These are phyloP conservation scores for Aspergillus sp. DNA, from an alignment of 2,329 filamentous ascomycete species.

Conservation along the genomic window DNA sequence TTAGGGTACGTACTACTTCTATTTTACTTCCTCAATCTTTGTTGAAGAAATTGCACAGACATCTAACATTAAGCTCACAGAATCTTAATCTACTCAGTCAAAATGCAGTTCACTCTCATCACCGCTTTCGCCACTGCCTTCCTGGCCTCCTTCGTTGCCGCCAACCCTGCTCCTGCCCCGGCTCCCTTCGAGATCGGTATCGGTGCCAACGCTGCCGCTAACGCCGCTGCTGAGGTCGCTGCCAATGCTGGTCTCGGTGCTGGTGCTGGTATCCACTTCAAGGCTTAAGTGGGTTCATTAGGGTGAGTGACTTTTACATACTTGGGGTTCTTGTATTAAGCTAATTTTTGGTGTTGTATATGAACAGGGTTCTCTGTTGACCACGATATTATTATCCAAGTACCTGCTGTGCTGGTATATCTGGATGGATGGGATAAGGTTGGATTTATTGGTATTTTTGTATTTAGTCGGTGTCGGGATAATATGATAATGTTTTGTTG, in stretches of 20 bases:
- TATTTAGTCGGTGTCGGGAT: background rate
- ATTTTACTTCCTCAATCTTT: no score
- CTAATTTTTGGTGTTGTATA: background rate
- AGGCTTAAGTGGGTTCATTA: background rate
- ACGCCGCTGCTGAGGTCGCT: background rate
- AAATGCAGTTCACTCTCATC: constrained; percentile 1
- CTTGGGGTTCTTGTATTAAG: no score
- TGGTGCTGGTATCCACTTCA: background rate
- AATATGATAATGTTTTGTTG: background rate
- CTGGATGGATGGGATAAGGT: background rate
- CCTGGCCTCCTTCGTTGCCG: background rate
- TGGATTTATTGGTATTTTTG: background rate
- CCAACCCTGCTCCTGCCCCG: background rate
- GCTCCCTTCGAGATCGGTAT: background rate
- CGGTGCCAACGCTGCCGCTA: background rate
- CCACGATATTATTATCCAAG: background rate
- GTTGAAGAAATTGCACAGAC: no score
- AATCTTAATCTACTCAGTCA: background rate
- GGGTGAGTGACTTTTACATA: background rate
- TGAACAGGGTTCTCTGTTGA: background rate
- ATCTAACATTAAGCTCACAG: background rate
- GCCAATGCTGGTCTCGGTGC: background rate
- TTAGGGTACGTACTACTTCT: background rate
- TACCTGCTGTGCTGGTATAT: background rate
- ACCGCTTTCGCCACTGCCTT: background rate